Evolutionary conservation across 441 rosid species (phyloP), one percentile per base, ranked within the genome.

Genomic region (Raphanus hybrid): DNA sequence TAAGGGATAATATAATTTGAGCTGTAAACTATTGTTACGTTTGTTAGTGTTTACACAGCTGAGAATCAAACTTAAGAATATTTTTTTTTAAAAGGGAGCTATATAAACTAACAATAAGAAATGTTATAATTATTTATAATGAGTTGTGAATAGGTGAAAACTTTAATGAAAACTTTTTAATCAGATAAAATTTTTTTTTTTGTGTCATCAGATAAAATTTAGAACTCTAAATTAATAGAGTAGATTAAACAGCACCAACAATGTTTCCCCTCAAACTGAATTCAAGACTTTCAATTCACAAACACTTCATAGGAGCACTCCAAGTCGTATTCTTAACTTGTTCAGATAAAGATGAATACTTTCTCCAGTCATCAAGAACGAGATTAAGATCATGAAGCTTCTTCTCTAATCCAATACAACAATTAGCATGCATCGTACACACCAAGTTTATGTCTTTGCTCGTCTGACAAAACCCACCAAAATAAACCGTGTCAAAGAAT

Each of bases 361-460:
- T 71, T 74, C 84, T 86, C 98, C 98, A 94, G 77, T 92, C 96
- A 78, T 88, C 87, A 84, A 94, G 91, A 91, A 92, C 86, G 57
- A 90, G 78, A 75, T 78, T 86, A 45, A 94, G 94, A 77, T 92
- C 96, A 58, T 81, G 82, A 78, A 94, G 82, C 85, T 94, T 94
- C 78, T 79, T 88, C 27, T 85, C 82, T 84, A 92, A 55, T 59
- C 99, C 99, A 43, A 67, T 45, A 80, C 97, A 94, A 80, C 97
- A 94, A 84, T 94, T 94, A 27, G 90, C 97, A 73, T 94, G 97
- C 97, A 94, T 92, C 2, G 98, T 94, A 77, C 96, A 91, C 58
- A 91, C 98, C 72, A 84, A 66, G 75, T 89, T 90, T 29, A 92
- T 77, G 82, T 94, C 94, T 82, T 75, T 87, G 83, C 96, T 92